These are phyloP conservation scores for Wickerhamomyces sp. DNA, from an alignment of 1,139 yeast genomes.

Conservation along the genomic window DNA sequence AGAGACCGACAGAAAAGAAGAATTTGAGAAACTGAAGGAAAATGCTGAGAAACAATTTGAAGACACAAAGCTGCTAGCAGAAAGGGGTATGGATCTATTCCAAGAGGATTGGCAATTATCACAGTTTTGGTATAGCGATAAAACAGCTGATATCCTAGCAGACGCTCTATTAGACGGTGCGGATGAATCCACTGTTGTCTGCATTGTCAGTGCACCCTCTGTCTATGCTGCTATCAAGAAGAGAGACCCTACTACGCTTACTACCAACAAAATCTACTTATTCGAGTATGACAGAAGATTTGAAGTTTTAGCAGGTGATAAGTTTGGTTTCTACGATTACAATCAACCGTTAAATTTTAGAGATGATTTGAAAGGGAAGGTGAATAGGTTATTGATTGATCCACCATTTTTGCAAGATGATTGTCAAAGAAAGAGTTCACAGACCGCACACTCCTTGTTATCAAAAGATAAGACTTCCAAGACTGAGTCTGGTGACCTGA, in stretches of 20 bases:
- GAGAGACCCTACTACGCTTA: slow-evolving; percentile 43
- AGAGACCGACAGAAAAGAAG: slow-evolving; percentile 53
- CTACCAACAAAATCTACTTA: slow-evolving; percentile 65
- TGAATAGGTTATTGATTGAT: slow-evolving; percentile 74
- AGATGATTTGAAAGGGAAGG: slow-evolving; percentile 49
- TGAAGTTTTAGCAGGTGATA: slow-evolving; percentile 62
- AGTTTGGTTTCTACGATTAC: slow-evolving; percentile 73
- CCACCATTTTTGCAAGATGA: slow-evolving; percentile 84
- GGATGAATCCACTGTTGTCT: slow-evolving; percentile 60
- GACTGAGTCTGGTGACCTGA: slow-evolving; percentile 35
- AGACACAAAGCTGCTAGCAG: slow-evolving; percentile 26
- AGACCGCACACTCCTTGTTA: slow-evolving; percentile 61
- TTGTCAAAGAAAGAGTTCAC: slow-evolving; percentile 66
- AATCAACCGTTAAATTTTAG: slow-evolving; percentile 62
- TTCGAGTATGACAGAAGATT: slow-evolving; percentile 78
- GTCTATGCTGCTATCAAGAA: slow-evolving; percentile 79
- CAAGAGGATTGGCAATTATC: slow-evolving; percentile 93
- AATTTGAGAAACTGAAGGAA: slow-evolving; percentile 51
- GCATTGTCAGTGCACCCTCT: slow-evolving; percentile 84
- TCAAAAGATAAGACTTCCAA: slow-evolving; percentile 33
- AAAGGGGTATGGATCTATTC: slow-evolving; percentile 57
- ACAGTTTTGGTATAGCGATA: slow-evolving; percentile 77
- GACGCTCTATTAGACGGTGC: slow-evolving; percentile 74
- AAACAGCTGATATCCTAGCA: slow-evolving; percentile 64
- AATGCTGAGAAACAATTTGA: slow-evolving; percentile 49